Conservation (phyloP, 2,329 filamentous ascomycete species). For the Pestalotiopsis sp. region DNA sequence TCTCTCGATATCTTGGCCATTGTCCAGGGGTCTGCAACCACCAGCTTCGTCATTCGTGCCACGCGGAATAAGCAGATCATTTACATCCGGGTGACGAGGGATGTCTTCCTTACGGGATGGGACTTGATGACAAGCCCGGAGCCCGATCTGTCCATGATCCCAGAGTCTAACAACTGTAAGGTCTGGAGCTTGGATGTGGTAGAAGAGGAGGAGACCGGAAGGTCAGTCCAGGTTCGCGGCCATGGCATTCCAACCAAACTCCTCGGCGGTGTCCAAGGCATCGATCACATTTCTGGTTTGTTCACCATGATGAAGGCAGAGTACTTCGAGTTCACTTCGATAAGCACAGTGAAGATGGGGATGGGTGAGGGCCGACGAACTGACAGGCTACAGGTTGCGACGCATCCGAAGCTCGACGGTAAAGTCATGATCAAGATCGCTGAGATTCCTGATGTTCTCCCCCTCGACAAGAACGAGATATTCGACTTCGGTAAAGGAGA, state of each 20-base stretch:
- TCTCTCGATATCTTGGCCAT: background rate
- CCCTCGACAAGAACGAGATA: background rate
- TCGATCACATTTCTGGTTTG: background rate
- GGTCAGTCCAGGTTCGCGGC: background rate
- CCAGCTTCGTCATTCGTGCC: background rate
- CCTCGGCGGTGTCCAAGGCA: background rate
- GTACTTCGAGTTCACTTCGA: background rate
- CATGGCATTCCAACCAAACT: background rate
- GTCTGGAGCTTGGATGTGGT: background rate
- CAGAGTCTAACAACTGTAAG: background rate
- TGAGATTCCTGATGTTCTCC: slow-evolving; percentile 2
- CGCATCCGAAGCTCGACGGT: background rate
- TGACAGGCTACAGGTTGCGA: background rate
- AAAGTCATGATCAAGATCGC: slow-evolving; percentile 7
- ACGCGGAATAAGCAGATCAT: background rate
- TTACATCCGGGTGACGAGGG: background rate
- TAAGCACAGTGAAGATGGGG: background rate
- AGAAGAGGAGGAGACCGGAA: background rate
- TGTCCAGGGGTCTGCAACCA: background rate
- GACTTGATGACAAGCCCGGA: background rate
- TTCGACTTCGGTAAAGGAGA: no score
- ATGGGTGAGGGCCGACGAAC: background rate
- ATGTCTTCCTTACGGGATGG: background rate
- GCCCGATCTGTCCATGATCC: background rate
- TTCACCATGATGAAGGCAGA: background rate